Conservation (phyloP, 2,329 filamentous ascomycete species). For the Penicillium thymicola region DNA sequence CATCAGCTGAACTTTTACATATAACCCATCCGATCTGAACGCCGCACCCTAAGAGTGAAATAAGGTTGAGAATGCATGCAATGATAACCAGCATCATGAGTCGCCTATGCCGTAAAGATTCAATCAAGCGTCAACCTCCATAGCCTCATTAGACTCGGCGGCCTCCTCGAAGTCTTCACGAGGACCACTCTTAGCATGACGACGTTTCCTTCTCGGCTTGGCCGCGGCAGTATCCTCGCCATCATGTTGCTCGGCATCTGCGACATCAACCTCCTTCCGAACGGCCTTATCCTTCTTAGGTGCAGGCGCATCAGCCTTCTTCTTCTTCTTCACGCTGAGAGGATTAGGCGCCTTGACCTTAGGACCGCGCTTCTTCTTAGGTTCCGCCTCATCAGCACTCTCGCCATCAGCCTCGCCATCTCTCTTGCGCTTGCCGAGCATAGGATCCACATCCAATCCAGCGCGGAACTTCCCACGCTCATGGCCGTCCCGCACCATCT, state of each 20-base stretch:
- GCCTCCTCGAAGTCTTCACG: slow-evolving; percentile 18
- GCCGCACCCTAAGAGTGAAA: slow-evolving; percentile 26
- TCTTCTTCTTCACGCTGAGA: slow-evolving; percentile 49
- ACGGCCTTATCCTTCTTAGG: slow-evolving; percentile 18
- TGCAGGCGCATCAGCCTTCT: slow-evolving; percentile 24
- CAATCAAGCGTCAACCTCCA: slow-evolving; percentile 23
- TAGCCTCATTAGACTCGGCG: slow-evolving; percentile 14
- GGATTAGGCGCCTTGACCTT: slow-evolving; percentile 48
- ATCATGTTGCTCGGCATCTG: slow-evolving; percentile 21
- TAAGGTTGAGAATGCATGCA: slow-evolving; percentile 12
- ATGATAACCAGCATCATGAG: slow-evolving; percentile 13
- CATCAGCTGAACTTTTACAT: slow-evolving; percentile 22
- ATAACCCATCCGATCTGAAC: slow-evolving; percentile 27
- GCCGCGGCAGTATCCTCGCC: slow-evolving; percentile 24
- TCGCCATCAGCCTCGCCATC: slow-evolving; percentile 25
- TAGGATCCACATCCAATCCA: slow-evolving; percentile 36
- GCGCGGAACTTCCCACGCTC: slow-evolving; percentile 48
- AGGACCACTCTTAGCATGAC: slow-evolving; percentile 33
- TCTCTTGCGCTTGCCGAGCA: slow-evolving; percentile 35
- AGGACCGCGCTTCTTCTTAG: slow-evolving; percentile 32
- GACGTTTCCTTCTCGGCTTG: slow-evolving; percentile 37
- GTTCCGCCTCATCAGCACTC: slow-evolving; percentile 21
- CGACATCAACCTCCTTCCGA: slow-evolving; percentile 10
- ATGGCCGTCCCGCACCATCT: slow-evolving; percentile 41
- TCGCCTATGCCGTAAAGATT: slow-evolving; percentile 4